These are phyloP conservation scores for Penicillium sp. DNA, from an alignment of 2,329 filamentous ascomycete species.

Conservation along the genomic window DNA sequence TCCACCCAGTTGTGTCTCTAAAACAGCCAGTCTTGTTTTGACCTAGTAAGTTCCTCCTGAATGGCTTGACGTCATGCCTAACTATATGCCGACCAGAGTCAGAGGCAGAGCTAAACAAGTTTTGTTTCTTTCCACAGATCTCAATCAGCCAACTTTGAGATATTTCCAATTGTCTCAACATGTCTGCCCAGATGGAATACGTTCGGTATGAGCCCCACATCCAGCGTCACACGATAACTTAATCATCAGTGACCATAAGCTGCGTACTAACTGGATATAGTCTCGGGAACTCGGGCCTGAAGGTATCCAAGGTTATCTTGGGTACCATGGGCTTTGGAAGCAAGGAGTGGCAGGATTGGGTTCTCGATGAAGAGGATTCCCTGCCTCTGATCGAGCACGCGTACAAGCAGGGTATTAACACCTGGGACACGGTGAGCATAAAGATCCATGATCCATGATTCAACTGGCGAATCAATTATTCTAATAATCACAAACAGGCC, in stretches of 20 bases:
- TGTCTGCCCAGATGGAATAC: slow-evolving; percentile 4
- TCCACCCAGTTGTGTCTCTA: neutral
- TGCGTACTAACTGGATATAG: neutral
- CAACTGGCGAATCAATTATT: neutral
- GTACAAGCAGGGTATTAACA: slow-evolving; percentile 27
- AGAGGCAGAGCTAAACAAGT: neutral
- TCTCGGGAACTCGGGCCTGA: slow-evolving; percentile 12
- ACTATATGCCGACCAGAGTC: neutral
- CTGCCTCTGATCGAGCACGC: slow-evolving; percentile 27
- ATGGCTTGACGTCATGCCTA: neutral
- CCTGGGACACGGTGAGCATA: slow-evolving; percentile 12
- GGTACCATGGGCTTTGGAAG: slow-evolving; percentile 14
- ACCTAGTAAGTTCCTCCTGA: neutral
- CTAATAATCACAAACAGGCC: slow-evolving; percentile 23
- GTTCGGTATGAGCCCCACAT: slow-evolving; percentile 1
- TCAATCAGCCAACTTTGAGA: neutral
- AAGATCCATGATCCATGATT: neutral
- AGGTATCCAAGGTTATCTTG: slow-evolving; percentile 12
- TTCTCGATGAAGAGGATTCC: slow-evolving; percentile 25
- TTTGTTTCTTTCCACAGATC: neutral
- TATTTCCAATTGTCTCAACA: neutral
- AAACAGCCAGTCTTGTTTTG: neutral
- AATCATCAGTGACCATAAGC: neutral
- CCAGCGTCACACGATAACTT: neutral
- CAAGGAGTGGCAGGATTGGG: slow-evolving; percentile 16